Percentiles rank a stretch among this genome's conserved stretches.
These are phyloP conservation scores for Cyclocybe aegerita DNA, from an alignment of 768 basidiomycete genomes.

Conservation along the genomic window DNA sequence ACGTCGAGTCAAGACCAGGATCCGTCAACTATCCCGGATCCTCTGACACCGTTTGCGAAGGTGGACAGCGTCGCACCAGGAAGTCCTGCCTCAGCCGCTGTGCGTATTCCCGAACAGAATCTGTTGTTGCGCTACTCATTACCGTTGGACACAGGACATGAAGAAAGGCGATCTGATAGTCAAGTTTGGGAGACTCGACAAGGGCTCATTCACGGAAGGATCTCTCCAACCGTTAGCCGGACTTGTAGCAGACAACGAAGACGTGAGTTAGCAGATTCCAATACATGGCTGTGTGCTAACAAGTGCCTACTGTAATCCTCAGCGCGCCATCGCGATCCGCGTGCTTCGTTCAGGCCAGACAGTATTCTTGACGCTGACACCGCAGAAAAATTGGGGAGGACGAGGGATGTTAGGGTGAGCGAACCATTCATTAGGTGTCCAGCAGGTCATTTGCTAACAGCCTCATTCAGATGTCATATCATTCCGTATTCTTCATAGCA, in stretches of 20 bases:
- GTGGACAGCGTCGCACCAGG: slow-evolving; percentile 79
- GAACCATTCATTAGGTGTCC: not conserved
- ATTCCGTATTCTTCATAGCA: slow-evolving; percentile 42
- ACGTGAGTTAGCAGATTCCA: slow-evolving; percentile 45
- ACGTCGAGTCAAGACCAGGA: slow-evolving; percentile 7
- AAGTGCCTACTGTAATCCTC: slow-evolving; percentile 1
- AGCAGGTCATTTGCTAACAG: not conserved
- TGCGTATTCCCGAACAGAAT: slow-evolving; percentile 28
- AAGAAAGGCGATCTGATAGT: slow-evolving; percentile 68
- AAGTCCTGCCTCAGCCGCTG: slow-evolving; percentile 84
- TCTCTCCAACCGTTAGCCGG: slow-evolving; percentile 68
- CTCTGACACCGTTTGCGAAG: slow-evolving; percentile 64
- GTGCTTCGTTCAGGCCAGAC: slow-evolving; percentile 51
- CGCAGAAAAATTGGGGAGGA: slow-evolving; percentile 83
- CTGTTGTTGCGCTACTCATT: not conserved
- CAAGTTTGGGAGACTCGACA: slow-evolving; percentile 67
- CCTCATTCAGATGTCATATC: slow-evolving; percentile 54
- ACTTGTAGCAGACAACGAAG: slow-evolving; percentile 76
- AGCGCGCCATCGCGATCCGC: slow-evolving; percentile 62
- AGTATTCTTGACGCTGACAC: slow-evolving; percentile 57
- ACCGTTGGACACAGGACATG: slow-evolving; percentile 21
- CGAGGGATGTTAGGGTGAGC: slow-evolving; percentile 80
- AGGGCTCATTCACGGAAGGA: slow-evolving; percentile 46
- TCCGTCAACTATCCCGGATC: slow-evolving; percentile 3
- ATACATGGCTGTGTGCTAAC: not conserved